Evolutionary conservation across 2,329 filamentous ascomycete genomes (phyloP).

Genomic region (Teratosphaeria gauchensis): DNA sequence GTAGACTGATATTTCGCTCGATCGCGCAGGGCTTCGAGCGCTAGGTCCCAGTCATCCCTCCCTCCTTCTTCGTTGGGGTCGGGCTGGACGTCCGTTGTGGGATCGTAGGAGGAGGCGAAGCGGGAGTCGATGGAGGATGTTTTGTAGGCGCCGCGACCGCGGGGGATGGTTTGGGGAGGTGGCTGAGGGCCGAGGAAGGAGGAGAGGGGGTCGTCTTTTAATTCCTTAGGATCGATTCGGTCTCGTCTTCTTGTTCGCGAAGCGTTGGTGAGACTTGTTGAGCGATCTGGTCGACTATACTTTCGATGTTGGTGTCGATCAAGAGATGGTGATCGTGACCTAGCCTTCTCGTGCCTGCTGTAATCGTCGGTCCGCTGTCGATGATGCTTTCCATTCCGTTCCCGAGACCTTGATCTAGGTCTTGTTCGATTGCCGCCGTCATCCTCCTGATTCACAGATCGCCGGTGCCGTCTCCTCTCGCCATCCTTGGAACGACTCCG

Average conservation of each 20-base stretch:
- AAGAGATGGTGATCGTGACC: background rate
- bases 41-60: slow-evolving; percentile 64
- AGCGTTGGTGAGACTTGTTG: background rate
- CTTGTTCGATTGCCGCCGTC: background rate
- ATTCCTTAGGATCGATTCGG: background rate
- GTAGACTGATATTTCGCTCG: slow-evolving; percentile 67
- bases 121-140: slow-evolving; percentile 63
- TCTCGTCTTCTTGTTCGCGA: background rate
- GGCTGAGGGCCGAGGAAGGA: background rate
- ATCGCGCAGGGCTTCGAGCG: slow-evolving; percentile 68
- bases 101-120: slow-evolving; percentile 60
- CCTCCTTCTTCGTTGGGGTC: slow-evolving; percentile 35
- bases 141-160: slow-evolving; percentile 58
- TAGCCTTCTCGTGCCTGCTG: background rate
- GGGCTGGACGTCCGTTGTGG: slow-evolving; percentile 44
- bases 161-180: slow-evolving; percentile 29
- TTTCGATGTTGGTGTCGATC: background rate
- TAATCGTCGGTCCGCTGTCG: too few species aligned
- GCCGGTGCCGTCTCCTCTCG: background rate
- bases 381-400: background rate
- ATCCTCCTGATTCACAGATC: background rate
- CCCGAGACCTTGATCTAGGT: background rate
- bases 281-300: background rate
- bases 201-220: background rate
- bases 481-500: background rate